Base-by-base conservation (phyloP, 352 stramenopile species). In the Phytophthora brassicae region DNA sequence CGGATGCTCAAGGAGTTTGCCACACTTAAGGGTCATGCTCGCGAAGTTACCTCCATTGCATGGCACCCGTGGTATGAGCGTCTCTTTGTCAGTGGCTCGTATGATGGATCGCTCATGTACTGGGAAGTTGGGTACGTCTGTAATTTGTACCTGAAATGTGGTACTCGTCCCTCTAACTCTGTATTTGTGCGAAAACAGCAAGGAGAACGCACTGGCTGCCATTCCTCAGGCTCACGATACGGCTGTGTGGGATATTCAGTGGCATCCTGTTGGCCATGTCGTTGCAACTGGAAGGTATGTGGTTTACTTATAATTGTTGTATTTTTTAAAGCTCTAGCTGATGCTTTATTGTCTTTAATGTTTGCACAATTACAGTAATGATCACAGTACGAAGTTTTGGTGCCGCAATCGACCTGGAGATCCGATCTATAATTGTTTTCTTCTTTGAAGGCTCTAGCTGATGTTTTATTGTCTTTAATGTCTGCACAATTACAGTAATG, bases 301-400 rank as follows among this genome's bases (percentile, higher is more conserved):
- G 9, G 38, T n/a, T 44, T 11, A 44, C 16, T 3, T 2, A 17
- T 13, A 44, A 12, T 24, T 19, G 5, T 24, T 24, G 4, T 9
- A 6, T 19, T 22, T 17, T 44, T 22, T 16, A 9, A 44, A 41
- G 35, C n/a, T 4, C 17, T 22, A 24, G 4, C n/a, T 44, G 38
- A 44, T 17, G 31, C 31, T 38, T 12, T 4, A n/a, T 6, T 51
- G 20, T 46, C n/a, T 47, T 11, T 59, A 6, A 29, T 49, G 42
- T 5, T 53, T 26, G 41, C 14, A 11, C 19, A 22, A 44, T 38
- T 72, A 44, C 55, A 88, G 84, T 54, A 98, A 99, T 67, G 97
- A 99, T 72, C 82, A 98, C 66, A 98, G 95, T 61, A 97, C 95
- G 33, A 99, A 99, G 75, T 99, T 99, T 59, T 99, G 96, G 96